Percentiles rank a stretch among this genome's conserved stretches.
Conservation (phyloP, 1,284 basidiomycete species). For the Singerocomus inundabilis region DNA sequence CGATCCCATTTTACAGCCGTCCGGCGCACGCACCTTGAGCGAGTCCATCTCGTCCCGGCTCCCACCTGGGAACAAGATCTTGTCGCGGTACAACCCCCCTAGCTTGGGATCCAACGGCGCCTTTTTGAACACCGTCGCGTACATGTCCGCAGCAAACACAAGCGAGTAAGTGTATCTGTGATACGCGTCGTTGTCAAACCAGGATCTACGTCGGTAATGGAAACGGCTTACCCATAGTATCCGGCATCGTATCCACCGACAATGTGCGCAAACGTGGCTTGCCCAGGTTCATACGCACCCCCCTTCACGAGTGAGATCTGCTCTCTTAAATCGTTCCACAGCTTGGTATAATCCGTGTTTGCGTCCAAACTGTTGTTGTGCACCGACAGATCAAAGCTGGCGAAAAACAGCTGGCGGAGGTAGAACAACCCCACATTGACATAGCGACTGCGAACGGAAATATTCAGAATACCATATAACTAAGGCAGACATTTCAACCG, state of each 20-base stretch:
- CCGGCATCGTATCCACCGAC: conserved; percentile 58
- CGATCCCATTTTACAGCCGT: background rate
- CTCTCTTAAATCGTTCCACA: conserved; percentile 74
- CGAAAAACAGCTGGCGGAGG: conserved; percentile 77
- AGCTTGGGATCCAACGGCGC: conserved; percentile 69
- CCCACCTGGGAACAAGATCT: conserved; percentile 55
- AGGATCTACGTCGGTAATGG: background rate
- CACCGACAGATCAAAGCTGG: conserved; percentile 72
- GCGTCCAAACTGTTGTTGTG: conserved; percentile 60
- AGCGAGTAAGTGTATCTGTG: conserved; percentile 32
- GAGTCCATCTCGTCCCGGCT: conserved; percentile 58
- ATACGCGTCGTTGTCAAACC: background rate
- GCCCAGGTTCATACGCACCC: conserved; percentile 54
- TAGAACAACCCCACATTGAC: conserved; percentile 80
- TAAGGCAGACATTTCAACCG: conserved; percentile 24
- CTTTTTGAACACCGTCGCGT: conserved; percentile 56
- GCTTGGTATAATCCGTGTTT: conserved; percentile 59
- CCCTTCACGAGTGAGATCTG: conserved; percentile 66
- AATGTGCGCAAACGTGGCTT: conserved; percentile 36
- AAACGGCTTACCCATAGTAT: conserved; percentile 60
- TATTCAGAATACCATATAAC: background rate
- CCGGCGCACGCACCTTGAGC: conserved; percentile 42
- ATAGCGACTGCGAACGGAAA: conserved; percentile 54
- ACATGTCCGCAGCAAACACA: conserved; percentile 37
- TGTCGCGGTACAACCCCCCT: conserved; percentile 50